phyloP scores from a whole-genome alignment of 202 grass and related monocot species.

The Setaria italica region DNA sequence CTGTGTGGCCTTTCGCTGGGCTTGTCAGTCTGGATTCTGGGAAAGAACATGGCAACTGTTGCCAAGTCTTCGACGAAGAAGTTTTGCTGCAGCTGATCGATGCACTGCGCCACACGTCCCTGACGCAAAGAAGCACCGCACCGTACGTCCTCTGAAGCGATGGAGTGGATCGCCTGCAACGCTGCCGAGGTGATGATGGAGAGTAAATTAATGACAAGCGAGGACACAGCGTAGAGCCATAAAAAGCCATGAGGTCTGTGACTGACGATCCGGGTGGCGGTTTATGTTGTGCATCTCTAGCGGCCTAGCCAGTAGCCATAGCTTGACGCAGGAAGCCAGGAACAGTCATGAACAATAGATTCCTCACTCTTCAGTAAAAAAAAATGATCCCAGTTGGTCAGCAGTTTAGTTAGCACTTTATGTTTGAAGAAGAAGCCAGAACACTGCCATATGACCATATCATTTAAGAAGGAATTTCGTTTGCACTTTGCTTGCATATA shows the following conservation, averaged over 20 bases:
- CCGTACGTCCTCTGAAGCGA: not conserved
- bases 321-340: not conserved
- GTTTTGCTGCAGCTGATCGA: not conserved
- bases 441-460: too few species aligned
- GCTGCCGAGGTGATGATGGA: not conserved
- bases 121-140: not conserved
- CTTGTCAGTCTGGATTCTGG: slow-evolving; percentile 5
- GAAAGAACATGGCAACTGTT: not conserved
- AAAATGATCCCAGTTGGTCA: not conserved
- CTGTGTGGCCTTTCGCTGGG: not conserved
- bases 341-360: not conserved
- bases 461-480: not conserved
- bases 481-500: not conserved
- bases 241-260: not conserved
- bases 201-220: not conserved
- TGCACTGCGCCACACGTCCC: not conserved
- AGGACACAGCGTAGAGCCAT: not conserved
- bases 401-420: not conserved
- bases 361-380: not conserved
- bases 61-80: not conserved
- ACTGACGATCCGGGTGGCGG: not conserved
- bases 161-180: slow-evolving; percentile 13
- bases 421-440: too few species aligned
- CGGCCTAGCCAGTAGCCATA: not conserved
- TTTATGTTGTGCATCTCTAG: not conserved